Conservation (phyloP, 2,329 filamentous ascomycete genomes). For the Penicillium vulpinum region DNA sequence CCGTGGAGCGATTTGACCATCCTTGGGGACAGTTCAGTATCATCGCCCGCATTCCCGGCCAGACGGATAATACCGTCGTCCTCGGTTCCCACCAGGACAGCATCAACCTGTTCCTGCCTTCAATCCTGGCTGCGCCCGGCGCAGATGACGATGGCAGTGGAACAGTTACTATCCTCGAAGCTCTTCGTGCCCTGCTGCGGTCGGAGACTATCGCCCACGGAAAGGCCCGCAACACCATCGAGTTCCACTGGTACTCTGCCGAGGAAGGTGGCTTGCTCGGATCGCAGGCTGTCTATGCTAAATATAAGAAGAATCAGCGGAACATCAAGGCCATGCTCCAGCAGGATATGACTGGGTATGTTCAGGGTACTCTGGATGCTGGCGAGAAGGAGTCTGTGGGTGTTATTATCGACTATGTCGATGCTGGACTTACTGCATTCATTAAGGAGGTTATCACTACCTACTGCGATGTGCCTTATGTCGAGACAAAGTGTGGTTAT, state of each 20-base stretch:
- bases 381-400: slow-evolving; percentile 83
- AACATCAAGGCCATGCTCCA: slow-evolving; percentile 96
- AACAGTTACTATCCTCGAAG: slow-evolving; percentile 92
- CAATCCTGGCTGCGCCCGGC: slow-evolving; percentile 78
- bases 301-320: slow-evolving; percentile 70
- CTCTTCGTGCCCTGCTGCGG: slow-evolving; percentile 75
- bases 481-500: slow-evolving; percentile 86
- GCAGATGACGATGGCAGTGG: slow-evolving; percentile 95
- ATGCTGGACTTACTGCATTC: slow-evolving; percentile 77
- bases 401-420: slow-evolving; percentile 89
- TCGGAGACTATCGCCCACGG: slow-evolving; percentile 70
- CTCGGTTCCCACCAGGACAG: slow-evolving; percentile 93
- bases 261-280: slow-evolving; percentile 86
- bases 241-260: slow-evolving; percentile 95
- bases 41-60: slow-evolving; percentile 86
- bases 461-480: slow-evolving; percentile 86
- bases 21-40: slow-evolving; percentile 87
- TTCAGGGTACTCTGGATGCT: slow-evolving; percentile 77
- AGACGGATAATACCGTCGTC: slow-evolving; percentile 79
- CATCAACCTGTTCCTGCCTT: slow-evolving; percentile 88
- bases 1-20: slow-evolving; percentile 73
- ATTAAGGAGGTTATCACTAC: slow-evolving; percentile 84
- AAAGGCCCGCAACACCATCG: slow-evolving; percentile 78
- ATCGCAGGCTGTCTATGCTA: slow-evolving; percentile 83
- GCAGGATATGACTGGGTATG: slow-evolving; percentile 95